A percentile compares a stretch with the other conserved stretches of the same genome.
phyloP scores from a whole-genome alignment of 257 asterid genomes.

The Jasminum sambac region DNA sequence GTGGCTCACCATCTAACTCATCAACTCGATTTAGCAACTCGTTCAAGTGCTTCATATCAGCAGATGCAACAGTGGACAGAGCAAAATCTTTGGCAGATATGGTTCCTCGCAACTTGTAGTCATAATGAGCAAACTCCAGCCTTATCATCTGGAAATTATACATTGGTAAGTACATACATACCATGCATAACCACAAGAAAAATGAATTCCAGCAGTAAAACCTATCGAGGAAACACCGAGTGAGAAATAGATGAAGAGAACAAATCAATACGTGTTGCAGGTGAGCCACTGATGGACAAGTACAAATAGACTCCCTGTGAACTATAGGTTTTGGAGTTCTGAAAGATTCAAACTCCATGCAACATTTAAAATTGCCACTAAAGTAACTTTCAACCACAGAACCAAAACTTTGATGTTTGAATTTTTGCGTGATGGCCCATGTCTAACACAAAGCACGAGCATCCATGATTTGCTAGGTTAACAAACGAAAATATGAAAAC shows the following conservation, averaged over 20 bases:
- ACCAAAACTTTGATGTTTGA: not conserved
- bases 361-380: not conserved
- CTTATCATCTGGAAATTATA: constrained; percentile 51
- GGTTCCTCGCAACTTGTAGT: constrained; percentile 69
- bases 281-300: not conserved
- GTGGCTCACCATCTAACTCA: constrained; percentile 53
- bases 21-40: constrained; percentile 74
- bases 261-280: not conserved
- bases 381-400: not conserved
- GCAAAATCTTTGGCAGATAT: constrained; percentile 90
- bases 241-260: not conserved
- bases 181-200: not conserved
- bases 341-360: not conserved
- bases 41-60: constrained; percentile 69
- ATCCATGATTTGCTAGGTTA: not conserved
- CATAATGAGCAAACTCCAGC: constrained; percentile 88
- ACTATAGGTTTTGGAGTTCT: not conserved
- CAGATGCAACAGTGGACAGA: constrained; percentile 84
- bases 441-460: not conserved
- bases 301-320: not conserved
- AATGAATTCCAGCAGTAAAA: constrained; percentile 2
- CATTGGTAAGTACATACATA: constrained; percentile 1
- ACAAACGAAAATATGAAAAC: not conserved
- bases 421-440: not conserved
- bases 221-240: not conserved